Base-by-base conservation (phyloP, 139 green algal species). In the Medakamo hakoo region DNA sequence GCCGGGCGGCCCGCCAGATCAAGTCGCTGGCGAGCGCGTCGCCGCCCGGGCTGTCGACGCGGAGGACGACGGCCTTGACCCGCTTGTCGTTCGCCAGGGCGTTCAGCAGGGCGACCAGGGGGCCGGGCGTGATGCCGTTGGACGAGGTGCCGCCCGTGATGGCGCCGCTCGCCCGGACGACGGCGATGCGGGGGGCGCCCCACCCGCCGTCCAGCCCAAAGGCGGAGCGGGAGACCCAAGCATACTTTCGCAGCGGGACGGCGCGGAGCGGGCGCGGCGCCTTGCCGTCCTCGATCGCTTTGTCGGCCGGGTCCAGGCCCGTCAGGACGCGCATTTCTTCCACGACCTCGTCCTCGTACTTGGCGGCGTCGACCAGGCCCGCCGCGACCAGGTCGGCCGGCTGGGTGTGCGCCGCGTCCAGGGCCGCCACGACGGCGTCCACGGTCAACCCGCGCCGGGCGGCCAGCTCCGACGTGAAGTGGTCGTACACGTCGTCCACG, bases 11-110 rank as follows among this genome's bases (percentile, higher is more conserved):
- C 2, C 84, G 67, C 91, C 91, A 97, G 82, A 97, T 97, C 22
- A 98, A 73, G 70, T 98, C 91, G 3, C 74, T 85, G 25, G 91
- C 87, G 28, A 98, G 69, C 1, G 91, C 91, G 64, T 97, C 90
- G 5, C 91, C 91, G 4, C 90, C 78, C 9, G 85, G 85, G 30
- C 62, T 82, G 79, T 98, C 90, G 14, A 98, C 77, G 4, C 92
- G 74, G 57, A 98, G 76, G 30, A 97, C 84, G 5, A 97, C 80
- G 0, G 85, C 90, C 19, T 48, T 62, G n/a, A 82, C 60, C 21
- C 28, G 57, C 65, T 84, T 83, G 58, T 75, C 72, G 57, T 83
- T 72, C 24, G 57, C 68, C 4, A 85, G 49, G 19, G 30, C 5
- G 28, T 74, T 68, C 26, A 91, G 67, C 71, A 82, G 61, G 57